phyloP scores from a whole-genome alignment of 768 basidiomycete genomes.

The Mycena floridula region DNA sequence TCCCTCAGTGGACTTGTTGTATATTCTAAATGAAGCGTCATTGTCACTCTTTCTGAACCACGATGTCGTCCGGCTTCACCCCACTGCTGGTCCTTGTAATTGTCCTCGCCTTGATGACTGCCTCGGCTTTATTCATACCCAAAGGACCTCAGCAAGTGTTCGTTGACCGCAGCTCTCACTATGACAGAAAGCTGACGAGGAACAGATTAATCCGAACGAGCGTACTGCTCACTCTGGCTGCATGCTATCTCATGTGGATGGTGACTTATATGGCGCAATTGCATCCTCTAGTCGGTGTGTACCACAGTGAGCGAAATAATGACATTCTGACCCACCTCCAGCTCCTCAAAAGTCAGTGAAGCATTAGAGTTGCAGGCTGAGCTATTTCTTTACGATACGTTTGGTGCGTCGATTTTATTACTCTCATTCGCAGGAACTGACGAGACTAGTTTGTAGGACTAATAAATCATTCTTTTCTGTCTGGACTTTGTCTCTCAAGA shows the following conservation, averaged over 20 bases:
- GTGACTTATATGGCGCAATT: conserved; percentile 95
- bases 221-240: conserved; percentile 69
- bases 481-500: conserved; percentile 11
- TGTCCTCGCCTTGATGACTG: conserved; percentile 56
- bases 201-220: conserved; percentile 77
- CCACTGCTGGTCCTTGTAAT: conserved; percentile 63
- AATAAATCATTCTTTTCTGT: conserved; percentile 16
- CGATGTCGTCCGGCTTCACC: conserved; percentile 73
- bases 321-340: background rate
- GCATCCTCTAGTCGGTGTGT: conserved; percentile 81
- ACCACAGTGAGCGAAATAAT: background rate
- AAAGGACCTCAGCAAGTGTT: conserved; percentile 92
- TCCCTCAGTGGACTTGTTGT: too few relatives aligned
- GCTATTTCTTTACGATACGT: background rate
- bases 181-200: background rate
- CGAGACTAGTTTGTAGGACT: conserved; percentile 19
- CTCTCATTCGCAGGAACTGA: too few relatives aligned
- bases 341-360: background rate
- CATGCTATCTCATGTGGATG: conserved; percentile 95
- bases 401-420: too few relatives aligned
- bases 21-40: too few relatives aligned
- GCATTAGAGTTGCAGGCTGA: background rate
- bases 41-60: too few relatives aligned
- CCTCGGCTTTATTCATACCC: conserved; percentile 62
- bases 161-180: conserved; percentile 20